These are phyloP conservation scores for Circinella minor DNA, from an alignment of 371 early-diverging fungal species.

Conservation along the genomic window DNA sequence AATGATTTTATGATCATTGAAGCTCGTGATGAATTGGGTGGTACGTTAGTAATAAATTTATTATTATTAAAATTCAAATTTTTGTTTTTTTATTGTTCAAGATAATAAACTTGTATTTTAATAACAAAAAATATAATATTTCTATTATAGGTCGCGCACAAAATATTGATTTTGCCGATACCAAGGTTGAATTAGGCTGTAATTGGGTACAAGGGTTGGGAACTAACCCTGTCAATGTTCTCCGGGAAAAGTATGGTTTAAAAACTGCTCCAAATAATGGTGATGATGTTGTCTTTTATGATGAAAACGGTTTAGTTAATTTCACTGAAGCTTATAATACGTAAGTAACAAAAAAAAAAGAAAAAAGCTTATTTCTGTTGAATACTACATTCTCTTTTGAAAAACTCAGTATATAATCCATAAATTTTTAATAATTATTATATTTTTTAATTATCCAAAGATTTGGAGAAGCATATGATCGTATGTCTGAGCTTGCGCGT, in stretches of 20 bases:
- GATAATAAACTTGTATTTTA: too few relatives aligned
- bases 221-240: slow-evolving; percentile 43
- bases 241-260: slow-evolving; percentile 41
- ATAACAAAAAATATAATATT: background rate
- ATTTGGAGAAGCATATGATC: slow-evolving; percentile 32
- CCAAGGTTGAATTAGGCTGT: slow-evolving; percentile 46
- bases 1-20: slow-evolving; percentile 51
- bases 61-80: too few relatives aligned
- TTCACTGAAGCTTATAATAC: slow-evolving; percentile 23
- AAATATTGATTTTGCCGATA: slow-evolving; percentile 38
- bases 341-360: background rate
- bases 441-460: background rate
- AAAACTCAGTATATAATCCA: too few relatives aligned
- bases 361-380: background rate
- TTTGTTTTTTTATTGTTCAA: too few relatives aligned
- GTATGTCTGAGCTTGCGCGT: slow-evolving; percentile 33
- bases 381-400: background rate
- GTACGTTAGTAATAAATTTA: slow-evolving; percentile 14
- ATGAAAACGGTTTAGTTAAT: slow-evolving; percentile 33
- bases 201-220: slow-evolving; percentile 62
- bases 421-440: too few relatives aligned
- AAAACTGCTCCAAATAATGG: slow-evolving; percentile 32
- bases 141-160: slow-evolving; percentile 42
- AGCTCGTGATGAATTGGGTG: slow-evolving; percentile 45
- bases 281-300: slow-evolving; percentile 38